These are phyloP conservation scores for Porcisia deanei DNA, from an alignment of 208 protist species.

Conservation along the genomic window DNA sequence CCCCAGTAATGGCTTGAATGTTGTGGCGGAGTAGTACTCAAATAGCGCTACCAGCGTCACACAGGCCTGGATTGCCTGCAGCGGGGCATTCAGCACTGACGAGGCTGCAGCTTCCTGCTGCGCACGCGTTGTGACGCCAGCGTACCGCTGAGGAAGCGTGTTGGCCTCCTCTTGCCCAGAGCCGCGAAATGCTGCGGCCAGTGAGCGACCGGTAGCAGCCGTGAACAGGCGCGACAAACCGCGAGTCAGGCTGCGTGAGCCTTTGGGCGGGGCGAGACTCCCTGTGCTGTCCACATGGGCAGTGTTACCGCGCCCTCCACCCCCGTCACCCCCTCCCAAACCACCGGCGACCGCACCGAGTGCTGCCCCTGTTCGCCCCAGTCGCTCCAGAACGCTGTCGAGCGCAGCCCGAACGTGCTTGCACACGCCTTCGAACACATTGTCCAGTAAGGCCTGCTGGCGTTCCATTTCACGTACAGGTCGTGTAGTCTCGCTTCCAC, in stretches of 20 bases:
- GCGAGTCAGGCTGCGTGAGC: slow-evolving; percentile 37
- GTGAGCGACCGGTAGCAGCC: slow-evolving; percentile 36
- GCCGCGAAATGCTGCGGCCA: slow-evolving; percentile 10
- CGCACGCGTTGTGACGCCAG: slow-evolving; percentile 50
- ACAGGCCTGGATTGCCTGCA: slow-evolving; percentile 46
- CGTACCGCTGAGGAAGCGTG: slow-evolving; percentile 41
- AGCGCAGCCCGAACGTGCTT: slow-evolving; percentile 70
- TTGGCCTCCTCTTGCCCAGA: slow-evolving; percentile 9
- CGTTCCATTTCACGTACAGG: slow-evolving; percentile 13
- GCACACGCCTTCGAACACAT: slow-evolving; percentile 66
- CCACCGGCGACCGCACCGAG: slow-evolving; percentile 2
- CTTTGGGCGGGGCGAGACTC: slow-evolving; percentile 13
- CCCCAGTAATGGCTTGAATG: slow-evolving; percentile 62
- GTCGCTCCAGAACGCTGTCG: slow-evolving; percentile 61
- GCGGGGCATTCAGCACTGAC: slow-evolving; percentile 36
- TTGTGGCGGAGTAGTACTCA: slow-evolving; percentile 64
- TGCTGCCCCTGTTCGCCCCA: slow-evolving; percentile 39
- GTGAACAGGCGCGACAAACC: slow-evolving; percentile 43
- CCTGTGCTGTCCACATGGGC: neutral
- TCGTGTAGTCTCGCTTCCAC: neutral
- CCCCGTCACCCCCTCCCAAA: neutral
- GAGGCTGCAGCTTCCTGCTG: slow-evolving; percentile 53
- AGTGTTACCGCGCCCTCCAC: neutral
- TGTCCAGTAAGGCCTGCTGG: slow-evolving; percentile 43
- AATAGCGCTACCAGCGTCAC: slow-evolving; percentile 74